Evolutionary conservation across 148 eudicot genomes (phyloP), one percentile per base, ranked within the genome.

Genomic region (Rhododendron ferrugineum): DNA sequence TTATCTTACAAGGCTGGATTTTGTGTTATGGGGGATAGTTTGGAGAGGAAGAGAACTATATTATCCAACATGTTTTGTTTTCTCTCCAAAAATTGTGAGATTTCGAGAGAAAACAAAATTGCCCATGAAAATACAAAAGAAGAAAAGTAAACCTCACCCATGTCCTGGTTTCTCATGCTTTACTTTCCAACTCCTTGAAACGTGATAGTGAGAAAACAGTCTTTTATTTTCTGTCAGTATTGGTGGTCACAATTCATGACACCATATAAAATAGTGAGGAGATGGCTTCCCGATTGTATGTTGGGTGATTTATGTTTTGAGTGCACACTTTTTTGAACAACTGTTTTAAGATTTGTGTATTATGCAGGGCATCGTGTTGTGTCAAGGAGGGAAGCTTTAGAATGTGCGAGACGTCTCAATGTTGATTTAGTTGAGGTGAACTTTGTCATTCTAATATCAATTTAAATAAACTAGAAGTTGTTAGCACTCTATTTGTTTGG

Each of bases 391-490:
- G 93, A 92, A 89, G 98, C 98, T 37, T 62, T 92, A 79, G 68
- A 82, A 23, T 94, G 91, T 82, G 98, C 98, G 76, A 88, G 62
- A 76, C 54, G 40, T 15, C 92, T 88, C 73, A 40, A 89, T 11
- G 87, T 89, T 85, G 98, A 95, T 78, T 90, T 95, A 88, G 95
- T 95, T 72, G 96, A 93, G 98, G 98, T 95, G 88, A 85, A 58
- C 72, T 66, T 80, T 78, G 11, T 54, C 78, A 58, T 28, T 85
- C 83, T 66, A 0, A 11, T 66, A 30, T 28, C 23, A 49, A 66
- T 32, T 79, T 42, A 68, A 37, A 28, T 11, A 68, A n/a, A 34
- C 6, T 28, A 47, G 42, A 32, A 66, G 32, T 66, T 47, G 8
- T 22, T 49, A 3, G 7, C 16, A 9, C 23, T 36, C 58, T 18